Percentiles rank a stretch among this genome's conserved stretches.
Evolutionary conservation across 2,329 filamentous ascomycete genomes (phyloP).

Genomic region (Aphanocladium album): DNA sequence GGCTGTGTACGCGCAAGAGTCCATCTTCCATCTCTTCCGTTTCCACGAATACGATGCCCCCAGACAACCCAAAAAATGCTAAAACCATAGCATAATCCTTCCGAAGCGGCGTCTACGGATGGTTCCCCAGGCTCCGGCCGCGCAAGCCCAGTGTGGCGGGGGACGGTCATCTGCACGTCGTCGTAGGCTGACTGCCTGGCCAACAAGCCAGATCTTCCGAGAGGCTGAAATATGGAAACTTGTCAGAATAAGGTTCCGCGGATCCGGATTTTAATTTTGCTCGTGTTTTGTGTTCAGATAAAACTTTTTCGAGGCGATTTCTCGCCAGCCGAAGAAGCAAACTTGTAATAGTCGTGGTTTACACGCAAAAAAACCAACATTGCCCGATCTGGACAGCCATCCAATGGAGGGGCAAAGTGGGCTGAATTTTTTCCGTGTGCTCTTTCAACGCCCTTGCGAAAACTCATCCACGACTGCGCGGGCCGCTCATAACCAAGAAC

Average conservation of each 20-base stretch:
- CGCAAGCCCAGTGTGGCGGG: neutral
- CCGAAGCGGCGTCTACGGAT: neutral
- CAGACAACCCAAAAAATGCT: neutral
- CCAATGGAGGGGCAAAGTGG: constrained; percentile 10
- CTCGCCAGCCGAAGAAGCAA: neutral
- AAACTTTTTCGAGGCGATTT: neutral
- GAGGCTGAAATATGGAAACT: neutral
- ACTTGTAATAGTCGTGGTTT: neutral
- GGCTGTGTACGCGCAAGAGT: neutral
- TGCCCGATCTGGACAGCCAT: constrained; percentile 7
- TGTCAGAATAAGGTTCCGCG: neutral
- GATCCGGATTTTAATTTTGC: neutral
- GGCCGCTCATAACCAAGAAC: neutral
- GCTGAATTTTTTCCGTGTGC: neutral
- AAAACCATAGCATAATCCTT: neutral
- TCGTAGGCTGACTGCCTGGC: neutral
- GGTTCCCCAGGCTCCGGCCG: neutral
- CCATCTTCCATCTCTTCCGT: too few species aligned
- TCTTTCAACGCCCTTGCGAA: neutral
- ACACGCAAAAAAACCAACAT: neutral
- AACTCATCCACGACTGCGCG: neutral
- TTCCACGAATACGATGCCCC: neutral
- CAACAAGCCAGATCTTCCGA: neutral
- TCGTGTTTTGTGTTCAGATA: neutral
- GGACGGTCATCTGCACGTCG: neutral